Evolutionary conservation across 345 rosid genomes (phyloP).

Genomic region (Ceriops zippeliana): DNA sequence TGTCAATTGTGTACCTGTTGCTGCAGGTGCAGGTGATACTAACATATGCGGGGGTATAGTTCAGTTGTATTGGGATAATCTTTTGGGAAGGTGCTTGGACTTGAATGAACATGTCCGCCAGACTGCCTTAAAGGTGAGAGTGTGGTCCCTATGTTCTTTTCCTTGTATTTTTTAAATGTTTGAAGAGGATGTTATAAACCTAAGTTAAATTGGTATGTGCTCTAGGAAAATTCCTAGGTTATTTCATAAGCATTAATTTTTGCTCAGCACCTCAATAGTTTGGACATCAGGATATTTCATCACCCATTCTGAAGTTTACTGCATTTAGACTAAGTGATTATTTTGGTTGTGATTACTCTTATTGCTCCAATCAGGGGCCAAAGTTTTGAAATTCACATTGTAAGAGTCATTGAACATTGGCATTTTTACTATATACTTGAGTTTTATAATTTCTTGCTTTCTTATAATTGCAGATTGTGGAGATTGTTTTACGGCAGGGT

Average conservation of each 20-base stretch:
- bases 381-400: neutral
- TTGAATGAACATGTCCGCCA: slow-evolving; percentile 83
- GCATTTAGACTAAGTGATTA: neutral
- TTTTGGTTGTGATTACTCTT: neutral
- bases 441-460: neutral
- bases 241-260: neutral
- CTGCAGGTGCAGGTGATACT: slow-evolving; percentile 99
- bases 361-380: neutral
- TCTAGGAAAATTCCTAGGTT: neutral
- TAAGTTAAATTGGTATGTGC: neutral
- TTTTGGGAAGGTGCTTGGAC: slow-evolving; percentile 86
- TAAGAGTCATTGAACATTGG: neutral
- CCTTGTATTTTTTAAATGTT: neutral
- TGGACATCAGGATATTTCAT: neutral
- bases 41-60: slow-evolving; percentile 99
- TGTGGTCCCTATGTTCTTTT: slow-evolving; percentile 5
- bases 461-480: slow-evolving; percentile 72
- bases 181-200: too few species aligned
- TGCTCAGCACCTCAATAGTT: neutral
- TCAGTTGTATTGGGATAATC: slow-evolving; percentile 90
- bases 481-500: slow-evolving; percentile 94
- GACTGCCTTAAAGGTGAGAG: slow-evolving; percentile 78
- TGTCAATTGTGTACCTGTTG: slow-evolving; percentile 77
- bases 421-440: neutral
- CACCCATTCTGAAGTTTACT: neutral